Base-by-base conservation (phyloP, 148 eudicot species). In the Rhododendron ferrugineum region DNA sequence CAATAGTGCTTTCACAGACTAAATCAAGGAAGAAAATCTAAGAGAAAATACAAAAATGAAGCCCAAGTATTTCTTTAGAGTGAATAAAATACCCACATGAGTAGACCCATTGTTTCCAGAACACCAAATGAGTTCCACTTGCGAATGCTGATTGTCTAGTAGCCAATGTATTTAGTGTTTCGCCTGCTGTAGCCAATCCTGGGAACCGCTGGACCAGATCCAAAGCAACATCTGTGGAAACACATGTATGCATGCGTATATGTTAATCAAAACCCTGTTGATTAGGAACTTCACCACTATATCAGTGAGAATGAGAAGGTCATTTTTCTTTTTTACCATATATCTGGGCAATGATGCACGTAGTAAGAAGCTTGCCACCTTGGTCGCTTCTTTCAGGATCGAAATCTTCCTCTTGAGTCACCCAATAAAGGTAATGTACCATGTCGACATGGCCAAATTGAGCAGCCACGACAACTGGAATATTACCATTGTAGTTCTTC, bases 381-480 rank as follows among this genome's bases (percentile, higher is more conserved):
- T 80, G 83, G 18, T 70, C 18, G 26, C 44, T 54, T 52, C 16
- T 15, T 80, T 80, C 66, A 15, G 83, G 68, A 52, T 80, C 40
- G 8, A 56, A 50, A 81, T 36, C 70, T 81, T 56, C 34, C 6
- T 81, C 83, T 36, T 8, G 10, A 37, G 83, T 81, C 20, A 36
- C 18, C 22, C 13, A 4, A 3, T 81, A 81, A 81, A 58, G 83
- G 60, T 58, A 58, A 58, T 58, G 30, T 3, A 58, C 30, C 83
- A 81, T 81, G 16, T 81, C 73, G 3, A 22, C 40, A 10, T 81
- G 83, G 15, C 83, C 70, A 81, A 56, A 58, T 58, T 81, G 70
- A 81, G 83, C 83, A 36, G 83, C 83, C 32, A 81, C 18, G 0
- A 81, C 83, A 58, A 81, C 32, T 23, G 83, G 83, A 5, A 52